phyloP scores from a whole-genome alignment of 139 green algal genomes.

The Marvania coccoides region DNA sequence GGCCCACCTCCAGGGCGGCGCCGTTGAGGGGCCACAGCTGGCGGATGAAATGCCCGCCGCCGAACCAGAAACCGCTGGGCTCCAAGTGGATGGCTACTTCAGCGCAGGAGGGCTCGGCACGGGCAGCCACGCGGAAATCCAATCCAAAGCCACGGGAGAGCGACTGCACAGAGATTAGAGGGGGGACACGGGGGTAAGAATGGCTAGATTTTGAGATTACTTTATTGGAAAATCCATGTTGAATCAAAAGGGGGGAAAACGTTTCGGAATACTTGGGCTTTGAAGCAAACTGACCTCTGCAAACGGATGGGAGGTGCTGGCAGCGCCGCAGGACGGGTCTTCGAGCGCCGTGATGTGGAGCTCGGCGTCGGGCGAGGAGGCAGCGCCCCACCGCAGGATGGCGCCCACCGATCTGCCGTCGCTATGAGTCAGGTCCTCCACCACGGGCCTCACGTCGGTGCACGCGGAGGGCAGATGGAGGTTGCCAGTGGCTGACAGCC shows the following conservation, averaged over 20 bases:
- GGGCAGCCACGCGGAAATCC: not conserved
- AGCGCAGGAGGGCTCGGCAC: slow-evolving; percentile 2
- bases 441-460: not conserved
- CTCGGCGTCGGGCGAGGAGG: not conserved
- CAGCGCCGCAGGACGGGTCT: not conserved
- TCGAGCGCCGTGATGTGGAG: not conserved
- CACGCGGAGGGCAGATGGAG: not conserved
- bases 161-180: no score
- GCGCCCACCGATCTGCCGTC: not conserved
- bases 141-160: not conserved
- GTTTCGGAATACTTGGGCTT: no score
- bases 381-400: not conserved
- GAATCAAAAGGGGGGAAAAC: no score
- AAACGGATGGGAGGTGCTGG: no score
- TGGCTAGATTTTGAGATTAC: no score
- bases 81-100: slow-evolving; percentile 45
- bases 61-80: slow-evolving; percentile 44
- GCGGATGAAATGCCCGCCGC: slow-evolving; percentile 51
- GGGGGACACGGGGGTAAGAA: no score
- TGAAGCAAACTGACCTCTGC: no score
- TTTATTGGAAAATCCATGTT: no score
- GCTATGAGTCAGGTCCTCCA: not conserved
- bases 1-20: slow-evolving; percentile 43
- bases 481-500: not conserved
- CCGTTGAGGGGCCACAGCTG: slow-evolving; percentile 59